phyloP scores from a whole-genome alignment of 1,139 yeast genomes.

The Keqinozyma sinolaborantium region DNA sequence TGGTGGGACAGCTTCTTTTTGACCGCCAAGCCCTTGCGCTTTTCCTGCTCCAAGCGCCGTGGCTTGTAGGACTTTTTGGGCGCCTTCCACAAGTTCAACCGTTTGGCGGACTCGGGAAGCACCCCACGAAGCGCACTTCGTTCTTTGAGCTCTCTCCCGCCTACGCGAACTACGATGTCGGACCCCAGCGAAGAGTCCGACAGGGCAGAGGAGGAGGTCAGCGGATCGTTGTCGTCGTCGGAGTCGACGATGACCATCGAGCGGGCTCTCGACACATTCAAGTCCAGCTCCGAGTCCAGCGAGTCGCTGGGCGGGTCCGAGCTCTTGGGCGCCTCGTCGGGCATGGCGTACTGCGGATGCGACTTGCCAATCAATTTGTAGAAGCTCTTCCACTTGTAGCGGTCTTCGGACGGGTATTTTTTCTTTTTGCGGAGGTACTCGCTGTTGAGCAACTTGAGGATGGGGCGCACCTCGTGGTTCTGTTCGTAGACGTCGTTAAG shows the following conservation, averaged over 20 bases:
- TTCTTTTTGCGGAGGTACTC: conserved; percentile 29
- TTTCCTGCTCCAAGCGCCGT: conserved; percentile 10
- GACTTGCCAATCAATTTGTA: conserved; percentile 33
- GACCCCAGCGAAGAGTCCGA: neutral
- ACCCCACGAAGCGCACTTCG: conserved; percentile 30
- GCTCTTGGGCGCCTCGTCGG: conserved; percentile 1
- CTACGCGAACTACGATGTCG: conserved; percentile 24
- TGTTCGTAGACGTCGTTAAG: conserved; percentile 38
- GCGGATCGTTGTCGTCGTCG: conserved; percentile 2
- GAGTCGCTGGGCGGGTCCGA: conserved; percentile 9
- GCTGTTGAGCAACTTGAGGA: conserved; percentile 34
- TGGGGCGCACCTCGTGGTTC: conserved; percentile 28
- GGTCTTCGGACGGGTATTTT: conserved; percentile 37
- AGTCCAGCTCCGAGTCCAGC: conserved; percentile 3
- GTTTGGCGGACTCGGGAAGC: conserved; percentile 38
- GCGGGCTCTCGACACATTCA: conserved; percentile 1
- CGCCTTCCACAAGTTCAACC: conserved; percentile 23
- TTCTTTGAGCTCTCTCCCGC: conserved; percentile 28
- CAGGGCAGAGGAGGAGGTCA: neutral
- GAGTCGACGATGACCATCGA: conserved; percentile 6
- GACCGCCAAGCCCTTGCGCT: conserved; percentile 36
- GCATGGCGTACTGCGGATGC: conserved; percentile 6
- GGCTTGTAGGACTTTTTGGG: conserved; percentile 5
- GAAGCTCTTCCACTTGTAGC: conserved; percentile 36
- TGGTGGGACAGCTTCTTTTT: conserved; percentile 13